Percentiles rank a stretch among this genome's conserved stretches.
These are phyloP conservation scores for Salix exigua DNA, from an alignment of 345 rosid species.

Conservation along the genomic window DNA sequence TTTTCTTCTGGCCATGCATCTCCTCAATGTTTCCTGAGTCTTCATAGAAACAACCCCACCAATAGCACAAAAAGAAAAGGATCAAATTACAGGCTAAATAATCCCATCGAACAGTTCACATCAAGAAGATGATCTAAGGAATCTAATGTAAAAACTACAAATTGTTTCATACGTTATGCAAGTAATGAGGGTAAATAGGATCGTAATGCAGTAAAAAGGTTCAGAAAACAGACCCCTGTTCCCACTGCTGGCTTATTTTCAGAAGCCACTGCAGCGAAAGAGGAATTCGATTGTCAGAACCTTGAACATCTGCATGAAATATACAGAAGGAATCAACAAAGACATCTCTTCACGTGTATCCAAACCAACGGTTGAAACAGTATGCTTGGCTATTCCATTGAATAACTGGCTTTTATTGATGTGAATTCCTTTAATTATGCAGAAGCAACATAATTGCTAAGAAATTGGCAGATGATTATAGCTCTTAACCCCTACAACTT, in stretches of 20 bases:
- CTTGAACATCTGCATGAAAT: constrained; percentile 65
- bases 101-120: neutral
- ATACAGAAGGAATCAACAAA: constrained; percentile 6
- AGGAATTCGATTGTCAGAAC: constrained; percentile 72
- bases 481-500: neutral
- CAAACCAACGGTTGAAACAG: neutral
- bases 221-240: constrained; percentile 54
- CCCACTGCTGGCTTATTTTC: constrained; percentile 73
- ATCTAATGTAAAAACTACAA: neutral
- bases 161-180: neutral
- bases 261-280: constrained; percentile 99
- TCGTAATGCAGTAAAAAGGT: neutral
- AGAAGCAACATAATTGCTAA: neutral
- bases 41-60: constrained; percentile 19
- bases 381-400: neutral
- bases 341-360: neutral
- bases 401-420: neutral
- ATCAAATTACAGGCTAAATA: neutral
- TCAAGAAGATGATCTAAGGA: neutral
- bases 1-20: constrained; percentile 66
- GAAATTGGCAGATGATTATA: neutral
- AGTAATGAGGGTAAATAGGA: neutral
- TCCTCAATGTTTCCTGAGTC: constrained; percentile 58
- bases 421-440: neutral
- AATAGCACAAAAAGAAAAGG: neutral